These are phyloP conservation scores for Vitis cinerea DNA, from an alignment of 164 flowering plant genomes.

Conservation along the genomic window DNA sequence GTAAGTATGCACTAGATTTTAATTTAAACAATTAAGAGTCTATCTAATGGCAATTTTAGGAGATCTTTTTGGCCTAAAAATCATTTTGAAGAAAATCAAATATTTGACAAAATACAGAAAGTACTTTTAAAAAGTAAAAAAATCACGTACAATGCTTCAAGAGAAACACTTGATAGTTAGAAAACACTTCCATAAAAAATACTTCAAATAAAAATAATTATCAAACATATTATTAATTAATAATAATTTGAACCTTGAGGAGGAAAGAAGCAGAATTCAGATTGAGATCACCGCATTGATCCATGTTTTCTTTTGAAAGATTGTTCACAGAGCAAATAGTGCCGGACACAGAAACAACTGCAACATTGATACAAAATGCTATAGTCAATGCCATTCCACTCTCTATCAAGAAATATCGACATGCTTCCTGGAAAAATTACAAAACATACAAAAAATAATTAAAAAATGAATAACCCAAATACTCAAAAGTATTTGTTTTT, in stretches of 20 bases:
- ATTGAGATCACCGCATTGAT: conserved; percentile 54
- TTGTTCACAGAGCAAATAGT: conserved; percentile 50
- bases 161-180: too few relatives aligned
- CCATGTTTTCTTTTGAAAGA: conserved; percentile 22
- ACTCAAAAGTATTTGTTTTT: too few relatives aligned
- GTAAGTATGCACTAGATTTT: not conserved
- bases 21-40: too few relatives aligned
- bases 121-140: too few relatives aligned
- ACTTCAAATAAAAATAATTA: not conserved
- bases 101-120: not conserved
- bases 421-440: conserved; percentile 55
- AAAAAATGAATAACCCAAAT: too few relatives aligned
- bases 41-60: too few relatives aligned
- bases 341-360: conserved; percentile 71
- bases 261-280: conserved; percentile 83
- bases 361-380: conserved; percentile 78
- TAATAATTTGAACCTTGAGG: conserved; percentile 49
- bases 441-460: not conserved
- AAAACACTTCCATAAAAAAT: too few relatives aligned
- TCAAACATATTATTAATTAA: not conserved
- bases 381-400: conserved; percentile 76
- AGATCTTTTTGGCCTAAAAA: too few relatives aligned
- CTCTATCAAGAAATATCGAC: conserved; percentile 73
- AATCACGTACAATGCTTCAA: too few relatives aligned
- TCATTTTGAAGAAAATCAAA: too few relatives aligned